Evolutionary conservation across 2,329 filamentous ascomycete genomes (phyloP).

Genomic region (Ilyonectria robusta): DNA sequence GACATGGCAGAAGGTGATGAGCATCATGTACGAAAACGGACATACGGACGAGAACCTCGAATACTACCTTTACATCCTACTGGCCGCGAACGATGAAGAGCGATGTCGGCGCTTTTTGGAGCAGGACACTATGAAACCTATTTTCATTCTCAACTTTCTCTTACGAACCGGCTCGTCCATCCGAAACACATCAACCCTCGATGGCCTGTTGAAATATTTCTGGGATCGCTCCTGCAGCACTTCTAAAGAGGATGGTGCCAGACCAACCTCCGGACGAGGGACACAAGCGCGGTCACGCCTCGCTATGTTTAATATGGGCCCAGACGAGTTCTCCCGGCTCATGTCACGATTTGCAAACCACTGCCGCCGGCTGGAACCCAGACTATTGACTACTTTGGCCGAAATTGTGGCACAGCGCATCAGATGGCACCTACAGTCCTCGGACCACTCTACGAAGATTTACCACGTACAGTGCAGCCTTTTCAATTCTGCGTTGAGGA

Average conservation of each 20-base stretch:
- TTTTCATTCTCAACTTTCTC: conserved; percentile 52
- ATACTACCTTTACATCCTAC: conserved; percentile 49
- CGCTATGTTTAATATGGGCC: conserved; percentile 36
- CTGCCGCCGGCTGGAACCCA: conserved; percentile 52
- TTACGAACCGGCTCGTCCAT: conserved; percentile 47
- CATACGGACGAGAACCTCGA: conserved; percentile 41
- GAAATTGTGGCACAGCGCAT: conserved; percentile 48
- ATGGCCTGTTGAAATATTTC: conserved; percentile 47
- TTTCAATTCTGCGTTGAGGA: conserved; percentile 50
- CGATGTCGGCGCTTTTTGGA: conserved; percentile 51
- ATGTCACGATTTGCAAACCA: conserved; percentile 49
- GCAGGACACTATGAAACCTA: conserved; percentile 41
- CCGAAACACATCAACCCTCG: conserved; percentile 42
- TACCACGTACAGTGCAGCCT: conserved; percentile 50
- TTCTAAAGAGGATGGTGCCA: conserved; percentile 14
- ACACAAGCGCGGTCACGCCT: conserved; percentile 20
- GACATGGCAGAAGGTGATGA: conserved; percentile 44
- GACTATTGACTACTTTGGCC: conserved; percentile 51
- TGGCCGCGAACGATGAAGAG: conserved; percentile 49
- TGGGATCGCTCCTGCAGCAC: conserved; percentile 35
- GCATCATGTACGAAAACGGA: conserved; percentile 36
- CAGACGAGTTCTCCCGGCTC: conserved; percentile 43
- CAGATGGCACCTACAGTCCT: conserved; percentile 33
- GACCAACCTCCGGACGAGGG: neutral
- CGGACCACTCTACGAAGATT: conserved; percentile 32